Base-by-base conservation (phyloP, 805 yeast genomes). In the Wickerhamomyces kurtzmanii region DNA sequence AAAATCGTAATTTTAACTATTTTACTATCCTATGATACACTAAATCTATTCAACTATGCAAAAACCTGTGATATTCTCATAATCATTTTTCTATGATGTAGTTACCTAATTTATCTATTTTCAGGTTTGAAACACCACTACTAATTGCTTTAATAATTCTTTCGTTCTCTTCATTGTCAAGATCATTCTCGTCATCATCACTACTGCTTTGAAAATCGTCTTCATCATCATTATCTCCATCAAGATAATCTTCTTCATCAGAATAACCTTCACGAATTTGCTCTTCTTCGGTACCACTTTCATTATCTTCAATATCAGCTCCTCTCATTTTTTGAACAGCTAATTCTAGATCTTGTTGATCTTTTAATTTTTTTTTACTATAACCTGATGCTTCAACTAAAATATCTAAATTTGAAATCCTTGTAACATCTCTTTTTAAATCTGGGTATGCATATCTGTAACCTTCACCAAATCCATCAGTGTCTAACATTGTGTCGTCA, bases 371-470 rank as follows among this genome's bases (percentile, higher is more conserved):
- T 48, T 70, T 71, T 42, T 71, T 70, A 35, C 65, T 64, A 32
- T 48, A 85, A 1, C 99, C 99, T 1, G 95, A 84, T 1, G 98
- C 98, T 43, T 80, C 78, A 3, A 91, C 93, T 37, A 77, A 73
- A n/a, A 74, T 67, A 57, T 91, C 99, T 39, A 91, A 64, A 33
- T 70, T 69, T 23, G 69, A 79, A 6, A 53, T 57, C 49, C 96
- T 68, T 34, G 60, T 35, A 5, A 89, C 77, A 47, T 89, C 96
- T 42, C 89, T 65, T 21, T 62, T 59, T 57, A 89, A 85, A 27
- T 65, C 70, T 2, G 98, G 98, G 45, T 76, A 83, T 8, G 80
- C 73, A 43, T 74, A 69, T 46, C 66, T 74, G 51, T 59, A 82
- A 15, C 91, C 93, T 11, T 79, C 86, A 15, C 94, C 94, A 46